phyloP scores from a whole-genome alignment of 257 asterid species.

The Gentiana dahurica region DNA sequence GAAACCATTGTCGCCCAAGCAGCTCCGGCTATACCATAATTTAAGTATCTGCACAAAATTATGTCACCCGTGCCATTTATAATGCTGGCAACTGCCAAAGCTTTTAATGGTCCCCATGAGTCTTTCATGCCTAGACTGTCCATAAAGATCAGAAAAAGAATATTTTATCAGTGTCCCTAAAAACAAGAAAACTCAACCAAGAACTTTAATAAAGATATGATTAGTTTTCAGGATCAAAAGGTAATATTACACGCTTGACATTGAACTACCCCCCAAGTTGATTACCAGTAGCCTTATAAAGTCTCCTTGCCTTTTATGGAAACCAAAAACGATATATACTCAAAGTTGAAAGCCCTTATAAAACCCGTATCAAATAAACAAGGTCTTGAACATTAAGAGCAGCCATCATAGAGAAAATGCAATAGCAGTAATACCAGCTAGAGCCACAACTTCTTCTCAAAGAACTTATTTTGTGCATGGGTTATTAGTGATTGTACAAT shows the following conservation, averaged over 20 bases:
- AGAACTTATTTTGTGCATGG: no score
- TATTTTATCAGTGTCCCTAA: neutral
- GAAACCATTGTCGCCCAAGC: slow-evolving; percentile 99
- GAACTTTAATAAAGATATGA: neutral
- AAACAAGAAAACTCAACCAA: neutral
- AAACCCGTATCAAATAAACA: no score
- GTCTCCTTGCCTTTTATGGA: no score
- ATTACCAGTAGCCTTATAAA: no score
- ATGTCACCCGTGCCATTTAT: slow-evolving; percentile 84
- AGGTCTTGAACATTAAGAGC: no score
- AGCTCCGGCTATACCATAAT: slow-evolving; percentile 97
- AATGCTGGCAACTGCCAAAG: slow-evolving; percentile 74
- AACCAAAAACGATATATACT: no score
- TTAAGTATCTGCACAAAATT: slow-evolving; percentile 66
- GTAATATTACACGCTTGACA: neutral
- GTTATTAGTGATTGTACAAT: no score
- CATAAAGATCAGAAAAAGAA: slow-evolving; percentile 4
- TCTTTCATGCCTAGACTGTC: slow-evolving; percentile 97
- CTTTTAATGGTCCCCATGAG: slow-evolving; percentile 97
- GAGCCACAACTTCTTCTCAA: no score
- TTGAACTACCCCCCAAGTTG: no score
- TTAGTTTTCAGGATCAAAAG: neutral
- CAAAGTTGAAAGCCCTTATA: no score
- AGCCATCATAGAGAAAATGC: no score
- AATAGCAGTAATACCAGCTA: no score